These are phyloP conservation scores for Dothistroma pini DNA, from an alignment of 2,329 filamentous ascomycete species.

Conservation along the genomic window DNA sequence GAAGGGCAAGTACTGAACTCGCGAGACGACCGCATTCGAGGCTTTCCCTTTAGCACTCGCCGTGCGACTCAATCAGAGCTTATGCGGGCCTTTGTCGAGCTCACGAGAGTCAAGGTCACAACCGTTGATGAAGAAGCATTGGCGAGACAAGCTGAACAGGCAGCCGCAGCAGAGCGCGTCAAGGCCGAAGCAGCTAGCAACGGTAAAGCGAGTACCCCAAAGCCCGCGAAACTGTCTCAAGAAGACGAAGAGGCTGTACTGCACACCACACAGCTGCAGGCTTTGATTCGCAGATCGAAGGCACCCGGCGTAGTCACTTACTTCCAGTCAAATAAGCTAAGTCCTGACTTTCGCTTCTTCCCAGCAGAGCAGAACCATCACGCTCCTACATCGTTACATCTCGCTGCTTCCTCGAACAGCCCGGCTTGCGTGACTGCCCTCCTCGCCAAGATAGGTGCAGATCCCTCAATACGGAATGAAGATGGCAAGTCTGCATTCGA, in stretches of 20 bases:
- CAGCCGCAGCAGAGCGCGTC: constrained; percentile 41
- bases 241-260: constrained; percentile 78
- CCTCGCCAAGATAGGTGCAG: constrained; percentile 67
- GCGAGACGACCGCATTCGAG: constrained; percentile 75
- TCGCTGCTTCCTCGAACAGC: constrained; percentile 78
- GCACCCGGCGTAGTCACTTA: constrained; percentile 83
- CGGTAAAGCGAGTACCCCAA: constrained; percentile 49
- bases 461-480: constrained; percentile 66
- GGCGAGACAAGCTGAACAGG: constrained; percentile 45
- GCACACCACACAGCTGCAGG: constrained; percentile 85
- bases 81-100: constrained; percentile 89
- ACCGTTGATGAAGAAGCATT: constrained; percentile 68
- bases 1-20: constrained; percentile 78
- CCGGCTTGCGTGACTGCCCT: constrained; percentile 74
- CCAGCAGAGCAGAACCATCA: constrained; percentile 71
- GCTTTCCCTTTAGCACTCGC: constrained; percentile 90
- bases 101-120: constrained; percentile 83
- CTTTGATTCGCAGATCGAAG: constrained; percentile 84
- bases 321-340: constrained; percentile 69
- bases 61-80: constrained; percentile 91
- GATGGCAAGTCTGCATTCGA: constrained; percentile 88
- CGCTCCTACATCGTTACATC: constrained; percentile 76
- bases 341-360: constrained; percentile 69
- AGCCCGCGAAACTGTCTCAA: constrained; percentile 66
- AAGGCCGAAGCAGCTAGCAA: constrained; percentile 33